Conservation (phyloP, 148 eudicot species). For the Nepenthes mirabilis region DNA sequence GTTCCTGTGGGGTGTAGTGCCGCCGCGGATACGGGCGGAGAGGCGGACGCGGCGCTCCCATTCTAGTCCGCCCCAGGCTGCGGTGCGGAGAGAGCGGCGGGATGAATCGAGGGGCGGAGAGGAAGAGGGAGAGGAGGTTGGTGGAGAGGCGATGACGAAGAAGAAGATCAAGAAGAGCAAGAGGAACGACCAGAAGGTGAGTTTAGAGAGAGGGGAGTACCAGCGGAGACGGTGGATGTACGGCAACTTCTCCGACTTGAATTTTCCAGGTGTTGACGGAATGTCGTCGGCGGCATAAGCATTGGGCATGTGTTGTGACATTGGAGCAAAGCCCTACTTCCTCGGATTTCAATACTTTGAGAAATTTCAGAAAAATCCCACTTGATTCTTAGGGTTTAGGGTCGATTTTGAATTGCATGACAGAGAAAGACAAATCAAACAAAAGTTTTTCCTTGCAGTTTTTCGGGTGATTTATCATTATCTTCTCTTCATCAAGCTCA, state of each 20-base stretch:
- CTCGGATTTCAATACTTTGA: no score
- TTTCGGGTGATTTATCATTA: no score
- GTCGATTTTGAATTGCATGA: no score
- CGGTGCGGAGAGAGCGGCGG: slow-evolving; percentile 8
- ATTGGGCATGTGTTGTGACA: slow-evolving; percentile 40
- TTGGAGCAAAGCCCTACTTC: slow-evolving; percentile 3
- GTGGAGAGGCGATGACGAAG: slow-evolving; percentile 17
- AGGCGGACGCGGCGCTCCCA: slow-evolving; percentile 44
- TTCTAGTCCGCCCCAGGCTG: slow-evolving; percentile 24
- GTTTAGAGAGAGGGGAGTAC: slow-evolving; percentile 32
- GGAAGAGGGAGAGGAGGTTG: slow-evolving; percentile 8
- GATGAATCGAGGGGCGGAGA: slow-evolving; percentile 4
- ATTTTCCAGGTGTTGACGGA: slow-evolving; percentile 53
- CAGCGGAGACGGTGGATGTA: slow-evolving; percentile 35
- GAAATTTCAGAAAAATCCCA: no score
- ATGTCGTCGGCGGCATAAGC: slow-evolving; percentile 26
- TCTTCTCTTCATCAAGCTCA: no score
- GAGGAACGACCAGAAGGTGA: slow-evolving; percentile 42
- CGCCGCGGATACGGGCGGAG: slow-evolving; percentile 32
- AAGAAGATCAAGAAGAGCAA: slow-evolving; percentile 26
- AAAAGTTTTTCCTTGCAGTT: no score
- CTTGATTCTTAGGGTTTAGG: no score
- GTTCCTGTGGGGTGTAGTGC: slow-evolving; percentile 2
- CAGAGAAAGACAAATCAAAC: no score
- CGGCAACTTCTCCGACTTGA: slow-evolving; percentile 36